Base-by-base conservation (phyloP, 192 early-diverging fungal genomes). In the Coemansia sp. region DNA sequence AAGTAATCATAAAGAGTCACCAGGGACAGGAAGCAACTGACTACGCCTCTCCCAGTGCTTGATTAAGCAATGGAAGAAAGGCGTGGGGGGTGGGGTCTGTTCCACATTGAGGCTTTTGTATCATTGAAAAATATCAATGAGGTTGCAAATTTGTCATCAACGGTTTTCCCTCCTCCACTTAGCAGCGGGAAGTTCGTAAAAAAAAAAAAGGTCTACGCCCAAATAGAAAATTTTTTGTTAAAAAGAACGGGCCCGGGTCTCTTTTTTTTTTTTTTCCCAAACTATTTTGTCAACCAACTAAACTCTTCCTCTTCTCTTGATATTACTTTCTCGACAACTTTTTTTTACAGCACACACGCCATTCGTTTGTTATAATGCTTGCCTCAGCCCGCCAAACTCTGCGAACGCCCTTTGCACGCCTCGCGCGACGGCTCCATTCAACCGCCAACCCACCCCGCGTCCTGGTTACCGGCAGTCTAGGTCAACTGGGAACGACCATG, bases 401-500 rank as follows among this genome's bases (percentile, higher is more conserved):
- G n/a, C 34, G 36, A 61, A 39, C 59, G 36, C 37, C 34, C 11
- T 23, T 68, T 8, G 17, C 63, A 4, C 60, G 65, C 51, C 34
- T 53, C 15, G 62, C 62, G 41, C 77, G 72, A 62, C 76, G 69
- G 64, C 69, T 68, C 50, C 57, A 46, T 23, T 32, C 77, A 19
- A 71, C 27, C n/a, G 34, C 66, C 15, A 78, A 67, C 27, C 69
- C 77, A 31, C 87, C 88, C 1, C 83, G 86, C 27, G 85, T 89
- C 34, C 73, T 89, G 12, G 88, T 89, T 48, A 87, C 87, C 50
- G 88, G 88, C 75, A 85, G 66, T 37, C 82, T 89, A 48, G 88
- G 88, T 8, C 88, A 89, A 71, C 86, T 89, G 34, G 88, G 88
- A n/a, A 78, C 84, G 42, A 86, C 82, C 32, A 81, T 89, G 69